Base-by-base conservation (phyloP, 2,329 filamentous ascomycete genomes). In the Penicillium sclerotigenum region DNA sequence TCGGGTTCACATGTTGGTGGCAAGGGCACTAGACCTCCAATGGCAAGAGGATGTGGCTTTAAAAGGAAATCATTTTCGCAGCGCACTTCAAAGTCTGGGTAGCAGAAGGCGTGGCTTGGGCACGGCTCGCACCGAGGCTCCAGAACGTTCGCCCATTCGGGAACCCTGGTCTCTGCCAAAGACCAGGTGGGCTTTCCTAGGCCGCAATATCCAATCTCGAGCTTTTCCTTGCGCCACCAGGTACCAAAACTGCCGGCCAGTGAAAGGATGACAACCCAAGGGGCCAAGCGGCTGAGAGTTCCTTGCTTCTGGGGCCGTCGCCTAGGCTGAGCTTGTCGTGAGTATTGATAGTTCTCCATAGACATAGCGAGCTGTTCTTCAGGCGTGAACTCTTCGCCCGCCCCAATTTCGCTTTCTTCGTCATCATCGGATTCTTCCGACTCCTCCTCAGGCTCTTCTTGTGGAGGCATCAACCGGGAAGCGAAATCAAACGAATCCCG, bases 141-240 rank as follows among this genome's bases (percentile, higher is more conserved):
- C 5, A 92, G 75, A 10, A 85, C 79, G 47, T 85, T 80, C 9
- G 89, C 80, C 80, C 86, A 89, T 45, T 90, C 85, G 3, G 93
- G 92, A 18, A 96, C 79, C 24, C 83, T 80, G 13, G 88, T 79
- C 29, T 85, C 82, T 11, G 81, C 78, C 51, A 87, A 68, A 20
- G 80, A 80, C 62, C 79, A 81, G 7, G 81, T 83, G 46, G 84
- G 79, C 51, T 87, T 84, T 24, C 89, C 94, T 51, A 96, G 83
- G 13, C 92, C 91, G 71, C 94, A 99, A 70, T 96, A 99, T 33
- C 95, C 94, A 20, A 97, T 90, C 16, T 90, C 88, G n/a, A 96
- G 79, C 80, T 97, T 97, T 75, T 99, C 94, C 70, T 96, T 90
- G 47, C 93, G 83, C 78, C 92, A 99, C 83, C 92, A 94, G 9